phyloP scores from a whole-genome alignment of 2,329 filamentous ascomycete genomes.

The Coccinonectria pachysandricola region DNA sequence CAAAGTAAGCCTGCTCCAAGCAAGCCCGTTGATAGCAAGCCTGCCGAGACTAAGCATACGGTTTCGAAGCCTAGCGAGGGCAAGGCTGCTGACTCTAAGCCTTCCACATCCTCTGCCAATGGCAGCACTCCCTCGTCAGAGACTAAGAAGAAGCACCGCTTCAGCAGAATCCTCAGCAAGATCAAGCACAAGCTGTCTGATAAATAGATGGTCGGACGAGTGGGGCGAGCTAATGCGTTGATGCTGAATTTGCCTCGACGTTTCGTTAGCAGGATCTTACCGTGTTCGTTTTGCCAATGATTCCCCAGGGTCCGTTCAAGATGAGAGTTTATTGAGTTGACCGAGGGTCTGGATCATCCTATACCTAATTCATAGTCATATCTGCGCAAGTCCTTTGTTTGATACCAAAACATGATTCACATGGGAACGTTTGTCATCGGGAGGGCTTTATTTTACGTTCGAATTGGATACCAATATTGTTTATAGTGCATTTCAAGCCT shows the following conservation, averaged over 20 bases:
- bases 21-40: too few relatives aligned
- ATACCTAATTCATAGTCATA: constrained; percentile 27
- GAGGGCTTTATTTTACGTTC: constrained; percentile 8
- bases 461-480: constrained; percentile 2
- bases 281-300: constrained; percentile 30
- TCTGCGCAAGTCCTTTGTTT: constrained; percentile 13
- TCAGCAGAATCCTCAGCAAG: constrained; percentile 53
- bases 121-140: constrained; percentile 22
- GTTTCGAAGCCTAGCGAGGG: too few relatives aligned
- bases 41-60: too few relatives aligned
- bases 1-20: too few relatives aligned
- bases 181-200: constrained; percentile 37
- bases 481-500: too few relatives aligned
- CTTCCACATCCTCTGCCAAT: constrained; percentile 11
- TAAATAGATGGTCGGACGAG: constrained; percentile 17
- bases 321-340: constrained; percentile 21
- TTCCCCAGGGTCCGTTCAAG: constrained; percentile 26
- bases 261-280: constrained; percentile 24
- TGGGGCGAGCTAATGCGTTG: constrained; percentile 15
- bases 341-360: constrained; percentile 23
- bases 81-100: constrained; percentile 11
- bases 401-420: constrained; percentile 17
- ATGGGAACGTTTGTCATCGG: constrained; percentile 6
- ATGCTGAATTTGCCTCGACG: constrained; percentile 16
- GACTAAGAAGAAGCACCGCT: constrained; percentile 56